phyloP scores from a whole-genome alignment of 2,329 filamentous ascomycete genomes.

The Phyllosticta paracitricarpa region DNA sequence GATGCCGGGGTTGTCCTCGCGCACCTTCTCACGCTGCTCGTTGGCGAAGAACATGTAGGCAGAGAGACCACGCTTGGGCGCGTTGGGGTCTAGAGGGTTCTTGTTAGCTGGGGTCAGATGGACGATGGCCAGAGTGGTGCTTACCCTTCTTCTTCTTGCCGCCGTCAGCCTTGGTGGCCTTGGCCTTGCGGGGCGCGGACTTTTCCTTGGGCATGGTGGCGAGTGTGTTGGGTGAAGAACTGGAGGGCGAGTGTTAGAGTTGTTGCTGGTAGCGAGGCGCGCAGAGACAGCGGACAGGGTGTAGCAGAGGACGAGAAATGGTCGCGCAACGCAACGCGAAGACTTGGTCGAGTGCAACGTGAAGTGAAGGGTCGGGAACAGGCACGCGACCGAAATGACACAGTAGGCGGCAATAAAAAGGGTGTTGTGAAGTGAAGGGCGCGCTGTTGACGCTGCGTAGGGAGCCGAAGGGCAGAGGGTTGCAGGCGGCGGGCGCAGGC shows the following conservation, averaged over 20 bases:
- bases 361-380: neutral
- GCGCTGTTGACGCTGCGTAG: neutral
- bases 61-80: slow-evolving; percentile 96
- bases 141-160: slow-evolving; percentile 66
- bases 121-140: slow-evolving; percentile 16
- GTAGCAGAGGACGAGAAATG: slow-evolving; percentile 3
- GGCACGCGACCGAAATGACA: slow-evolving; percentile 3
- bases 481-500: slow-evolving; percentile 6
- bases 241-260: neutral
- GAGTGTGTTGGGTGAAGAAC: neutral
- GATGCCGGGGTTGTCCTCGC: slow-evolving; percentile 96
- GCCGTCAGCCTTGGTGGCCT: slow-evolving; percentile 42
- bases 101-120: slow-evolving; percentile 13
- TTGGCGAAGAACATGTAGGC: slow-evolving; percentile 99
- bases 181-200: slow-evolving; percentile 51
- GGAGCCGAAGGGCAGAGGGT: neutral
- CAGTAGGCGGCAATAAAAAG: neutral
- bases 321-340: slow-evolving; percentile 1
- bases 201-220: slow-evolving; percentile 57
- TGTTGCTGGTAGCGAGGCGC: neutral
- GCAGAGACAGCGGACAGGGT: neutral
- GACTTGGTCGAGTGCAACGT: neutral
- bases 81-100: slow-evolving; percentile 70
- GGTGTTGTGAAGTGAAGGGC: neutral
- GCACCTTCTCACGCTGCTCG: slow-evolving; percentile 95